Evolutionary conservation across 1,284 basidiomycete genomes (phyloP), one percentile per base, ranked within the genome.

Genomic region (Sporisorium sorghi): DNA sequence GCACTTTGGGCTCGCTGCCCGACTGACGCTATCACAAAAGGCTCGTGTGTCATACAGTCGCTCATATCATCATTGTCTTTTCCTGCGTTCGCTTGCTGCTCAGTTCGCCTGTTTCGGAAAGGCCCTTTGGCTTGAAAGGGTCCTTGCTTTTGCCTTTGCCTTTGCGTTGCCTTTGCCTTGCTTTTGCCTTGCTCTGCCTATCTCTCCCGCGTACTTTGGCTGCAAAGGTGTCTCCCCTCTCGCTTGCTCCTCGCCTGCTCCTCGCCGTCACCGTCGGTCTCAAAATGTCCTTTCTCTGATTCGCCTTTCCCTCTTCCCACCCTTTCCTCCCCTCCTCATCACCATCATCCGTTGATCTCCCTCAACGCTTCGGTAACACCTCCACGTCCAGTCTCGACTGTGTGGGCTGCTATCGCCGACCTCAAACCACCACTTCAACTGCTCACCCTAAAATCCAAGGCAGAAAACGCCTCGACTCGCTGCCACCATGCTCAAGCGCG

Each of bases 361-460:
- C 21, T 2, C 50, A 33, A 30, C 59, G 17, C 37, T 19, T 39
- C 42, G 57, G 53, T 57, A 23, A 56, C 57, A 64, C 67, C 58
- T 74, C 66, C 58, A 60, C 61, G 66, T 74, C 72, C 62, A 66
- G 72, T 74, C 66, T 74, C 72, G 72, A 74, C 72, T 61, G 65
- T 70, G 67, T 70, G 60, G 67, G 61, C 58, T 64, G 53, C 53
- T 64, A 51, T 46, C 59, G 63, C 49, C 39, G 28, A 35, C 24
- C 14, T 35, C 17, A 42, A 46, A n/a, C 44, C 10, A 21, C 52
- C 24, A 11, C 42, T 26, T 23, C 26, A 9, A 47, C 30, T 2
- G n/a, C 28, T 47, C 8, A 42, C 48, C 23, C 37, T 4, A n/a
- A 2, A 19, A 8, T 26, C 19, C 7, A 26, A 9, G 33, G n/a